These are phyloP conservation scores for Bombardia bombarda DNA, from an alignment of 495 filamentous ascomycete genomes.

Conservation along the genomic window DNA sequence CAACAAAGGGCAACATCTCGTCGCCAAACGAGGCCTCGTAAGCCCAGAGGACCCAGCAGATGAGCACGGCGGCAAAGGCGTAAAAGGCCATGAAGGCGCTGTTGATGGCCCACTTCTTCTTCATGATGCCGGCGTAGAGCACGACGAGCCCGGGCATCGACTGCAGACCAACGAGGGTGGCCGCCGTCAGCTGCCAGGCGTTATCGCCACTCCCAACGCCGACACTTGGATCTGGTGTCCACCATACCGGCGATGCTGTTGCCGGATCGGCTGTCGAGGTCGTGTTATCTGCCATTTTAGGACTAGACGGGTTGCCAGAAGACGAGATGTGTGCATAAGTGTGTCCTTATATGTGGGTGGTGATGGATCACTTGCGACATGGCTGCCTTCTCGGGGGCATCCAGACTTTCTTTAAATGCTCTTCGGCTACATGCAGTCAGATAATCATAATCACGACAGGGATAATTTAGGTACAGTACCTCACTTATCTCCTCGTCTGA, in stretches of 20 bases:
- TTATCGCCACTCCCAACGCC: slow-evolving; percentile 28
- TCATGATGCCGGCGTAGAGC: slow-evolving; percentile 47
- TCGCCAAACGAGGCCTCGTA: slow-evolving; percentile 48
- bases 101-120: slow-evolving; percentile 52
- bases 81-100: slow-evolving; percentile 52
- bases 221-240: slow-evolving; percentile 3
- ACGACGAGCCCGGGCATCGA: slow-evolving; percentile 48
- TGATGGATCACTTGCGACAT: no score
- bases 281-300: no score
- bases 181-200: slow-evolving; percentile 51
- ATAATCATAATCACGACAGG: no score
- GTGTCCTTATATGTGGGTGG: no score
- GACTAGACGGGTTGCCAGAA: no score
- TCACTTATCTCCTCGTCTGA: no score
- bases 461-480: no score
- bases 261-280: not conserved
- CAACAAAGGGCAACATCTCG: slow-evolving; percentile 44
- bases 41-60: slow-evolving; percentile 51
- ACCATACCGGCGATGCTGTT: slow-evolving; percentile 2
- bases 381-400: no score
- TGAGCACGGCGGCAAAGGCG: slow-evolving; percentile 43
- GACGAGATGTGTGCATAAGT: no score
- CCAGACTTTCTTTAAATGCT: no score
- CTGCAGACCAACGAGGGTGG: slow-evolving; percentile 45
- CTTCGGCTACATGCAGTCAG: no score